Percentiles rank a stretch among this genome's conserved stretches.
phyloP scores from a whole-genome alignment of 1,284 basidiomycete species.

The Athelia psychrophila region DNA sequence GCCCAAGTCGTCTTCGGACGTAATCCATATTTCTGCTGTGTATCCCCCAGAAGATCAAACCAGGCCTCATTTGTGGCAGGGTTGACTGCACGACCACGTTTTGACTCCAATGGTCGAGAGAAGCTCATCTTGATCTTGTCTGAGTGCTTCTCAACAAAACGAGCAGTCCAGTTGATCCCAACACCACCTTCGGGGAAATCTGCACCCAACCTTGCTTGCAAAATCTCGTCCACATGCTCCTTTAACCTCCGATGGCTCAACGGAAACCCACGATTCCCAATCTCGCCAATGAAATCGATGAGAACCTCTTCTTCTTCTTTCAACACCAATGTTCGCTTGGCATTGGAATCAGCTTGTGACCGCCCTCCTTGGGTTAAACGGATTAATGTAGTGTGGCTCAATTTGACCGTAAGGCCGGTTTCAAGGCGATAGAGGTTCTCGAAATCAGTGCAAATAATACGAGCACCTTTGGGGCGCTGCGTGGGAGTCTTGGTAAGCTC shows the following conservation, averaged over 20 bases:
- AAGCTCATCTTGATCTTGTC: constrained; percentile 23
- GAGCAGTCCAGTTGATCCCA: constrained; percentile 31
- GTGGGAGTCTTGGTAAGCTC: constrained; percentile 6
- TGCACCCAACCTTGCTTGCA: constrained; percentile 15
- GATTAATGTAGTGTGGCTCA: constrained; percentile 14
- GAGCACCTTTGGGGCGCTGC: constrained; percentile 2
- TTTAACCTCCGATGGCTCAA: constrained; percentile 27
- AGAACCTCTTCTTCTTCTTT: constrained; percentile 22
- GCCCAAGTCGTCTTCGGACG: constrained; percentile 15
- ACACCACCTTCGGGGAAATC: constrained; percentile 25
- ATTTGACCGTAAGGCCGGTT: constrained; percentile 11
- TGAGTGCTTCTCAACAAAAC: constrained; percentile 27
- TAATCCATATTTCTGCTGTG: constrained; percentile 14
- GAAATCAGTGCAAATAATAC: constrained; percentile 15
- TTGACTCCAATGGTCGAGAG: constrained; percentile 26
- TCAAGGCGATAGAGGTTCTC: constrained; percentile 9
- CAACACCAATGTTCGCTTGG: constrained; percentile 19
- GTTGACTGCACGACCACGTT: constrained; percentile 29
- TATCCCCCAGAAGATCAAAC: constrained; percentile 21
- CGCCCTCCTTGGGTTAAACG: constrained; percentile 8
- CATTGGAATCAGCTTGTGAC: constrained; percentile 17
- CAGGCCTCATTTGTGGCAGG: constrained; percentile 23
- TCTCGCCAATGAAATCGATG: constrained; percentile 24
- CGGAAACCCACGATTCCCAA: constrained; percentile 27
- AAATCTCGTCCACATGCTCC: constrained; percentile 28